Evolutionary conservation across 2,329 filamentous ascomycete genomes (phyloP).

Genomic region (Clonostachys byssicola): DNA sequence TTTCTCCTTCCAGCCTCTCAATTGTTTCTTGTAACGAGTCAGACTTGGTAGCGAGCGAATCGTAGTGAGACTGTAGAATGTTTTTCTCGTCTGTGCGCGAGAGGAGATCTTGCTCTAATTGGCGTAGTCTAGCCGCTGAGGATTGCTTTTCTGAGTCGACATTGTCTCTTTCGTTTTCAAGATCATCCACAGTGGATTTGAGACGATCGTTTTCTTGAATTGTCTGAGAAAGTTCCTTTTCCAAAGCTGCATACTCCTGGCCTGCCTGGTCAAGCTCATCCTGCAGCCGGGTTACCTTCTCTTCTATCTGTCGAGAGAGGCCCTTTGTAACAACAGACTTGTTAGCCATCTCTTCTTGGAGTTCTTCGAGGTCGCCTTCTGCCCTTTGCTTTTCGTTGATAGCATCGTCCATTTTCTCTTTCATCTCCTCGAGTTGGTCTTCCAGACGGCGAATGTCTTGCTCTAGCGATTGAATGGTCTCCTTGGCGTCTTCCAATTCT

Average conservation of each 20-base stretch:
- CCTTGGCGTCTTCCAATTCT: conserved; percentile 50
- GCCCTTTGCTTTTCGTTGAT: conserved; percentile 50
- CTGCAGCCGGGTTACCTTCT: conserved; percentile 63
- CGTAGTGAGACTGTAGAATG: conserved; percentile 64
- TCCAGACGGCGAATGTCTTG: conserved; percentile 48
- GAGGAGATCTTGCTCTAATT: conserved; percentile 56
- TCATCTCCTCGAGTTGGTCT: conserved; percentile 39
- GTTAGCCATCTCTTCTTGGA: conserved; percentile 75
- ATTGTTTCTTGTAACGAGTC: conserved; percentile 63
- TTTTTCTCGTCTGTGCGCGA: conserved; percentile 62
- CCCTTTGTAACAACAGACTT: conserved; percentile 75
- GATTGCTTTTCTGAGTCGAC: conserved; percentile 22
- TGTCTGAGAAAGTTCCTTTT: conserved; percentile 43
- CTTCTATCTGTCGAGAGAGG: conserved; percentile 70
- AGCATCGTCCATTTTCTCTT: conserved; percentile 48
- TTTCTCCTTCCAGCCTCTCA: conserved; percentile 37
- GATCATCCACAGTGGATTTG: conserved; percentile 35
- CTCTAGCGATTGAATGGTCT: conserved; percentile 56
- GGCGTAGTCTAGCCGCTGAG: conserved; percentile 45
- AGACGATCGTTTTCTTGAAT: conserved; percentile 41
- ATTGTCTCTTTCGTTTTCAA: conserved; percentile 17
- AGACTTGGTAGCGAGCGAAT: conserved; percentile 63
- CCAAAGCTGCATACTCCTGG: conserved; percentile 43
- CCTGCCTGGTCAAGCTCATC: conserved; percentile 55
- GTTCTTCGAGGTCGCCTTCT: conserved; percentile 56